Conservation (phyloP, 208 protist species). For the Leishmania major region DNA sequence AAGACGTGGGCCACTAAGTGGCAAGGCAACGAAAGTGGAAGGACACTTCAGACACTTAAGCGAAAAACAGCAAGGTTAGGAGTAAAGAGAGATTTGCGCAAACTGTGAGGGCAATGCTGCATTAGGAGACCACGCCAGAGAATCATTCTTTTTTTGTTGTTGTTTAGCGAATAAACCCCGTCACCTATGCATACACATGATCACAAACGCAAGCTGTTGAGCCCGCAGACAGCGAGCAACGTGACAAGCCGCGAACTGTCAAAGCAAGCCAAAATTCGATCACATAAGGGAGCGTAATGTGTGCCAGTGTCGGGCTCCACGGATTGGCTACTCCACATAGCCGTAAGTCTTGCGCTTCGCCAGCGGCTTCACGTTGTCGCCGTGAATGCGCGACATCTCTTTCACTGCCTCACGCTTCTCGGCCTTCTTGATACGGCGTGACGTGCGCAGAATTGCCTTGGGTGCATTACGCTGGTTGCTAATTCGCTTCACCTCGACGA, state of each 20-base stretch:
- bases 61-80: neutral
- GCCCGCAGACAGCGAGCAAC: neutral
- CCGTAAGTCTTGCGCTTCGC: conserved; percentile 89
- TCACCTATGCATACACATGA: neutral
- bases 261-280: neutral
- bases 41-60: neutral
- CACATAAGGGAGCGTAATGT: neutral
- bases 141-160: neutral
- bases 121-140: neutral
- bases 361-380: conserved; percentile 80
- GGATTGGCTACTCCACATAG: conserved; percentile 67
- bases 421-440: conserved; percentile 70
- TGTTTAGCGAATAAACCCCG: neutral
- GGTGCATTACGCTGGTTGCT: conserved; percentile 89
- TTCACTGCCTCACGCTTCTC: conserved; percentile 86
- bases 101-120: neutral
- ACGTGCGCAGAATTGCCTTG: conserved; percentile 73
- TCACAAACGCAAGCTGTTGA: neutral
- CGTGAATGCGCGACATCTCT: conserved; percentile 83
- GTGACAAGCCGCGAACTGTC: neutral
- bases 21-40: neutral
- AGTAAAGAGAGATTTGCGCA: neutral
- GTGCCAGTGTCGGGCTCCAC: neutral
- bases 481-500: conserved; percentile 89
- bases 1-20: neutral